phyloP scores from a whole-genome alignment of 768 basidiomycete species.

The Leccinum subgranulosum region DNA sequence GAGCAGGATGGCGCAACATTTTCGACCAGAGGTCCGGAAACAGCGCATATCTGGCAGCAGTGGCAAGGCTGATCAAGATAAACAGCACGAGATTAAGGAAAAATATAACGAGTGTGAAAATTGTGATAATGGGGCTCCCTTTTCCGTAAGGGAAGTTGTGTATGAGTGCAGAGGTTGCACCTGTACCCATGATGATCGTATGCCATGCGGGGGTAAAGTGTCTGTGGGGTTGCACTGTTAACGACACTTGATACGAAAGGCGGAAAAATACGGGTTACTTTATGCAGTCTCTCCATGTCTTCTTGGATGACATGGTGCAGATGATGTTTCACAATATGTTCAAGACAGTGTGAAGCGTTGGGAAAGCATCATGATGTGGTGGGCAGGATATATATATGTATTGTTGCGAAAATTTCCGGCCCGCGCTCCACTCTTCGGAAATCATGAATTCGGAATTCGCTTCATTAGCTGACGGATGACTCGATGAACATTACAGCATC shows the following conservation, averaged over 20 bases:
- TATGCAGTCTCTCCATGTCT: conserved; percentile 37
- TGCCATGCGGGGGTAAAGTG: conserved; percentile 49
- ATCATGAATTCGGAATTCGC: conserved; percentile 4
- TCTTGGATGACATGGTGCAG: conserved; percentile 21
- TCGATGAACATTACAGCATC: background rate
- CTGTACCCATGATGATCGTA: conserved; percentile 48
- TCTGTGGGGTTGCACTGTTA: conserved; percentile 19
- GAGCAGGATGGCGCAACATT: conserved; percentile 45
- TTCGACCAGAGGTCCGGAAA: conserved; percentile 42
- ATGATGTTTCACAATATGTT: background rate
- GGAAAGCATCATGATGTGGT: background rate
- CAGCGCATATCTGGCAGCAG: conserved; percentile 38
- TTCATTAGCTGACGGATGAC: background rate
- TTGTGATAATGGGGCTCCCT: conserved; percentile 30
- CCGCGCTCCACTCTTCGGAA: background rate
- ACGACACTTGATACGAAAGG: background rate
- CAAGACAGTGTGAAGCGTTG: background rate
- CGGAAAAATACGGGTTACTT: conserved; percentile 17
- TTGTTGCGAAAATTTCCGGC: background rate
- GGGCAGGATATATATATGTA: background rate
- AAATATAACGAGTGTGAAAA: conserved; percentile 37
- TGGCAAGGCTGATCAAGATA: conserved; percentile 30
- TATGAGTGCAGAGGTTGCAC: conserved; percentile 38
- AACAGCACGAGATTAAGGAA: conserved; percentile 41
- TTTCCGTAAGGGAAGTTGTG: conserved; percentile 43